These are phyloP conservation scores for Darksidea phi DNA, from an alignment of 495 filamentous ascomycete genomes.

Conservation along the genomic window DNA sequence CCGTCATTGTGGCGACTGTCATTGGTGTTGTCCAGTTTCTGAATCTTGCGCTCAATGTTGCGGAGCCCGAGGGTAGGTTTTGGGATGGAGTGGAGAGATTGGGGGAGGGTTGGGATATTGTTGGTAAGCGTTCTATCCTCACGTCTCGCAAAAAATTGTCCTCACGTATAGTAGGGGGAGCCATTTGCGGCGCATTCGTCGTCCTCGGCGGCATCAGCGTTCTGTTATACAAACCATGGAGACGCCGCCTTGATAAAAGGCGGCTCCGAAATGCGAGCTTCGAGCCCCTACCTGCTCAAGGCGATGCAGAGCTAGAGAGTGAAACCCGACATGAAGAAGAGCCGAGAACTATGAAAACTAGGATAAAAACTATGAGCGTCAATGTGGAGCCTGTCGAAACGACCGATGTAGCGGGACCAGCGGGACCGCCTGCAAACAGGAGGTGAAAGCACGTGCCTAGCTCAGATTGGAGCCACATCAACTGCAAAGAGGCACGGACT, in stretches of 20 bases:
- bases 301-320: not conserved
- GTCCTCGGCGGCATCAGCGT: constrained; percentile 71
- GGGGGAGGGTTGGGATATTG: constrained; percentile 80
- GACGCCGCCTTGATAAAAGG: constrained; percentile 56
- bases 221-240: constrained; percentile 73
- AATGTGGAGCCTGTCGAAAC: constrained; percentile 6
- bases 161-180: constrained; percentile 46
- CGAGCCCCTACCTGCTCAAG: constrained; percentile 6
- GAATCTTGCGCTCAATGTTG: constrained; percentile 70
- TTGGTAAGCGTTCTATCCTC: constrained; percentile 53
- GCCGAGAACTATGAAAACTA: not conserved
- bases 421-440: not conserved
- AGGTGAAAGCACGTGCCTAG: too few relatives aligned
- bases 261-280: constrained; percentile 30
- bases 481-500: too few relatives aligned
- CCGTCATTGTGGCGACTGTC: constrained; percentile 79
- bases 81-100: constrained; percentile 80
- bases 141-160: not conserved
- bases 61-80: constrained; percentile 69
- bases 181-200: constrained; percentile 80
- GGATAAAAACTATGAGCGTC: not conserved
- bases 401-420: constrained; percentile 10
- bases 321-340: not conserved
- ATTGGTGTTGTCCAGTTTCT: constrained; percentile 86
- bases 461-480: too few relatives aligned